These are phyloP conservation scores for Senna tora DNA, from an alignment of 306 rosid species.

Conservation along the genomic window DNA sequence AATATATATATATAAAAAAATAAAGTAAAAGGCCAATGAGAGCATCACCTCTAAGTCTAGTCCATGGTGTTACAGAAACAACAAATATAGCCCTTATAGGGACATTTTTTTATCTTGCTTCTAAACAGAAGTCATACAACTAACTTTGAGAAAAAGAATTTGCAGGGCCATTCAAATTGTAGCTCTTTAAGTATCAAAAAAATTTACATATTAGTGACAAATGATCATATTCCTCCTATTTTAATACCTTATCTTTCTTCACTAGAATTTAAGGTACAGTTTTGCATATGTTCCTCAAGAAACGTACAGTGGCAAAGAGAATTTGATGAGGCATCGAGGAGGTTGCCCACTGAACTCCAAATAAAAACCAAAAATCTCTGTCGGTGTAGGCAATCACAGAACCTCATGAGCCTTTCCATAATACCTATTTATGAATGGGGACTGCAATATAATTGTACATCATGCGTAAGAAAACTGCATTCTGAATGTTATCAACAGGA, in stretches of 20 bases:
- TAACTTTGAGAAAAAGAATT: neutral
- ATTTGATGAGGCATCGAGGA: slow-evolving; percentile 26
- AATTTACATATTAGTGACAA: slow-evolving; percentile 24
- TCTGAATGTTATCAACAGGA: neutral
- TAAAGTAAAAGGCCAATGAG: no score
- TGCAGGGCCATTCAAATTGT: slow-evolving; percentile 23
- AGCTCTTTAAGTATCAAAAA: neutral
- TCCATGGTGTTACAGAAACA: neutral
- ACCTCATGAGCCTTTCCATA: slow-evolving; percentile 76
- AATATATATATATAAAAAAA: no score
- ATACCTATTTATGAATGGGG: slow-evolving; percentile 76
- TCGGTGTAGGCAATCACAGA: slow-evolving; percentile 44
- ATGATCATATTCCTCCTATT: slow-evolving; percentile 23
- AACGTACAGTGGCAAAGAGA: neutral
- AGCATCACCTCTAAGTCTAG: no score
- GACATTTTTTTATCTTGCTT: slow-evolving; percentile 22
- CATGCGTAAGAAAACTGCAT: slow-evolving; percentile 9
- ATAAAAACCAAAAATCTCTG: slow-evolving; percentile 6
- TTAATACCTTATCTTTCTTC: slow-evolving; percentile 29
- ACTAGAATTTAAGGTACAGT: slow-evolving; percentile 35
- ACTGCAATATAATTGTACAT: slow-evolving; percentile 45
- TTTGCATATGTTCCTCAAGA: slow-evolving; percentile 35
- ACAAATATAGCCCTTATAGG: neutral
- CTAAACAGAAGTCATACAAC: slow-evolving; percentile 14
- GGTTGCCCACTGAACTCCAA: slow-evolving; percentile 36